A percentile compares a stretch with the other conserved stretches of the same genome.
These are phyloP conservation scores for Carex kokanica DNA, from an alignment of 176 grass and related monocot genomes.

Conservation along the genomic window DNA sequence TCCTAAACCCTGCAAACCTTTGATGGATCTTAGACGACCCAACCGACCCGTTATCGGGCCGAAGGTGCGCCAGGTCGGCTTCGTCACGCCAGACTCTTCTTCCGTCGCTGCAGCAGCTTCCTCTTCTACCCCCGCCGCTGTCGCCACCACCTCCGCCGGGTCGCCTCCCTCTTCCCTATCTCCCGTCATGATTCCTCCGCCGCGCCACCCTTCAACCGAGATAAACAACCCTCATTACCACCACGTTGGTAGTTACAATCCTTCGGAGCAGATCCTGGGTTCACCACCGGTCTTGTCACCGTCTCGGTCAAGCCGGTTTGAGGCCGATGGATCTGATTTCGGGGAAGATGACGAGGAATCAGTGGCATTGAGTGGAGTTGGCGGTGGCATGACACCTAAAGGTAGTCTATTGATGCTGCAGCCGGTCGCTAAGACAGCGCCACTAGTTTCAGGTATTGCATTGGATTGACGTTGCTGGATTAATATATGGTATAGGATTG, in stretches of 20 bases:
- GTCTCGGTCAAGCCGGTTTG: conserved; percentile 31
- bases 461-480: background rate
- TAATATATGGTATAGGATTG: background rate
- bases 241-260: conserved; percentile 40
- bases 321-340: conserved; percentile 33
- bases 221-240: conserved; percentile 7
- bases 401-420: conserved; percentile 19
- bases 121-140: background rate
- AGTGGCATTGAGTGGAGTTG: conserved; percentile 31
- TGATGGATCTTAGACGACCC: conserved; percentile 64
- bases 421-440: conserved; percentile 24
- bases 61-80: conserved; percentile 80
- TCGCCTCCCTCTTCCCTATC: conserved; percentile 43
- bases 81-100: conserved; percentile 54
- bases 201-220: conserved; percentile 48
- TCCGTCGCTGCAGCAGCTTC: background rate
- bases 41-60: conserved; percentile 48
- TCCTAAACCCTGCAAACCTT: conserved; percentile 1
- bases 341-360: conserved; percentile 20
- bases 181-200: conserved; percentile 83
- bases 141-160: conserved; percentile 27
- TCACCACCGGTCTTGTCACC: conserved; percentile 31
- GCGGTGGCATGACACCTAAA: conserved; percentile 1
- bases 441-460: conserved; percentile 30
- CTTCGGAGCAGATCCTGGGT: conserved; percentile 33